Conservation (phyloP, 139 green algal species). For the Ostreobium quekettii region DNA sequence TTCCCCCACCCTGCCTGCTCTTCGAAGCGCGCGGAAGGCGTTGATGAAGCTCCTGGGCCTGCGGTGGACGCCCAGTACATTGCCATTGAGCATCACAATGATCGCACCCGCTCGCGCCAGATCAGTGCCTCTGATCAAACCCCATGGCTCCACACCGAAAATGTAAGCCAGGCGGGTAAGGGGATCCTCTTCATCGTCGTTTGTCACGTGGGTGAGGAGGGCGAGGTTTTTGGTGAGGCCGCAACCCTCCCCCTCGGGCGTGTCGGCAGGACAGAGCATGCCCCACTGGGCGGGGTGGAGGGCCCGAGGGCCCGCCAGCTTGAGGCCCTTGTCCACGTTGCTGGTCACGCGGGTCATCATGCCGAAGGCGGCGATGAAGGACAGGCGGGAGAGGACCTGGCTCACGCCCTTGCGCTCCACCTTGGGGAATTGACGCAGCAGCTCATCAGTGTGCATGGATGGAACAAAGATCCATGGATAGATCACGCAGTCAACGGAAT, state of each 20-base stretch:
- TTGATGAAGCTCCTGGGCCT: constrained; percentile 43
- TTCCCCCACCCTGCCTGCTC: constrained; percentile 64
- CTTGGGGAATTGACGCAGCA: too few species aligned
- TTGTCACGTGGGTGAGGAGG: constrained; percentile 98
- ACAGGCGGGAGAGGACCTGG: constrained; percentile 91
- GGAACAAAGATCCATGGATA: too few species aligned
- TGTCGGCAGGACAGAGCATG: constrained; percentile 96
- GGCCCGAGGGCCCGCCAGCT: constrained; percentile 80
- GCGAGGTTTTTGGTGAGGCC: constrained; percentile 99
- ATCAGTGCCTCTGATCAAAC: constrained; percentile 40
- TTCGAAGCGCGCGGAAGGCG: constrained; percentile 47
- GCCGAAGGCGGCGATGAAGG: constrained; percentile 89
- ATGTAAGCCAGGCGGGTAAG: constrained; percentile 41
- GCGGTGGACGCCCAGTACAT: constrained; percentile 73
- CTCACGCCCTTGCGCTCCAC: too few species aligned
- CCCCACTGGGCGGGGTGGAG: constrained; percentile 96
- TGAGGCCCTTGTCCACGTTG: constrained; percentile 99
- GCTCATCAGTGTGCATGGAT: too few species aligned
- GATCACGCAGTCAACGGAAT: too few species aligned
- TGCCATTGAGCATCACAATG: constrained; percentile 91
- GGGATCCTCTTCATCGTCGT: constrained; percentile 67
- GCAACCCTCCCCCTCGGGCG: constrained; percentile 88
- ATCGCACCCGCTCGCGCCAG: constrained; percentile 53
- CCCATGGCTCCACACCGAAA: constrained; percentile 18
- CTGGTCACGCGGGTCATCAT: constrained; percentile 98